Evolutionary conservation across 108 stramenopile genomes (phyloP).

Genomic region (Conticribra guillardii): DNA sequence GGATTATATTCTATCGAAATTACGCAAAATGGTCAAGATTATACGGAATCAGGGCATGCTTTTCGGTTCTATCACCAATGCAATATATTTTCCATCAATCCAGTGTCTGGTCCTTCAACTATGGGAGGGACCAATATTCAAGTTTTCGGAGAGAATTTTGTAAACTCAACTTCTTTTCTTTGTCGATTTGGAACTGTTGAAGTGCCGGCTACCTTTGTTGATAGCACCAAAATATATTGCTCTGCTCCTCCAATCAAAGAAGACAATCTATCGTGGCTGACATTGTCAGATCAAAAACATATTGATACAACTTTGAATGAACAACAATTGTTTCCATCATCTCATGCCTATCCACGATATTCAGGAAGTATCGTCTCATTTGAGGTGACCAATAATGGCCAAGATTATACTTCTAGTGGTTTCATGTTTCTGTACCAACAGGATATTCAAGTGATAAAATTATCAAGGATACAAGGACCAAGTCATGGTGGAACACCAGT

Average conservation of each 20-base stretch:
- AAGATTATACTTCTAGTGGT: conserved; percentile 42
- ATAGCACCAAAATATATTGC: conserved; percentile 56
- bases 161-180: conserved; percentile 55
- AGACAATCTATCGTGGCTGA: conserved; percentile 12
- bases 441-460: conserved; percentile 24
- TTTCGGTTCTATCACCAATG: conserved; percentile 58
- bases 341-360: conserved; percentile 69
- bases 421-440: conserved; percentile 45
- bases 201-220: conserved; percentile 58
- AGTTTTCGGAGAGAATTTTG: conserved; percentile 65
- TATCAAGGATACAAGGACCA: conserved; percentile 27
- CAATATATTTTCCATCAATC: conserved; percentile 38
- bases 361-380: conserved; percentile 55
- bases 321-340: conserved; percentile 56
- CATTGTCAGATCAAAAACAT: conserved; percentile 15
- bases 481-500: conserved; percentile 44
- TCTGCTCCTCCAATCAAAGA: conserved; percentile 54
- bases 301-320: not conserved
- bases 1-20: conserved; percentile 65
- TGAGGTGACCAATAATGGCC: conserved; percentile 71
- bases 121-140: conserved; percentile 64
- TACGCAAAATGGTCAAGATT: conserved; percentile 81
- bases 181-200: conserved; percentile 63
- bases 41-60: conserved; percentile 34
- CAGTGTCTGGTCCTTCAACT: conserved; percentile 56